Base-by-base conservation (phyloP, 2,329 filamentous ascomycete species). In the Pseudogymnoascus sp. region DNA sequence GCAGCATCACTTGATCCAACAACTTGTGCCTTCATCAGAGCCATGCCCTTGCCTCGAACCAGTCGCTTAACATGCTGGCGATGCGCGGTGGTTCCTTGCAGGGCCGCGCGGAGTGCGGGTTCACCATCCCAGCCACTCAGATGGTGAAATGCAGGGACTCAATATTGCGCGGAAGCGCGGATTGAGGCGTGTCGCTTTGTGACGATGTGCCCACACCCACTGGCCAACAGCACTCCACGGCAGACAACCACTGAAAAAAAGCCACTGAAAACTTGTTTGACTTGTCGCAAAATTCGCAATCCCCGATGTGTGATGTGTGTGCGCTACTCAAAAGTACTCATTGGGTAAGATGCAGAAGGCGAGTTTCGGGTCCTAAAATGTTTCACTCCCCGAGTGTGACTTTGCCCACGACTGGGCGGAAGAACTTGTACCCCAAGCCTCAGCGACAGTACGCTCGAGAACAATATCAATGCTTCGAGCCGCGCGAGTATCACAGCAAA, bases 101-200 rank as follows among this genome's bases (percentile, higher is more conserved):
- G 21, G 21, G 48, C 48, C 5, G 15, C 48, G 48, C 48, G 48
- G 48, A 55, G 48, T 55, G 48, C 48, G 48, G 48, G 48, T 33
- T 55, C 6, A 55, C 18, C 48, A 55, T 55, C 48, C 48, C 29
- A 55, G 48, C 48, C 48, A 55, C 48, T 55, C 48, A 55, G 48
- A 18, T 55, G 8, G 29, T 55, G 48, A 55, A 55, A 33, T 55
- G 48, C 48, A 55, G 48, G 48, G 48, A 18, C 48, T 55, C 48
- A 18, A 55, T 55, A 55, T 55, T 33, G 29, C 27, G 45, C 45
- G 45, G 45, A 55, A 55, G 45, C 45, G 45, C 45, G 45, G 27
- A 55, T 15, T 18, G 9, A 21, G 48, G 48, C 48, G 48, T 55
- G 48, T 55, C 48, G 48, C 48, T 55, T 33, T 55, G 48, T 18